Evolutionary conservation across 345 rosid species (phyloP), one percentile per base, ranked within the genome.

Genomic region (Murraya paniculata): DNA sequence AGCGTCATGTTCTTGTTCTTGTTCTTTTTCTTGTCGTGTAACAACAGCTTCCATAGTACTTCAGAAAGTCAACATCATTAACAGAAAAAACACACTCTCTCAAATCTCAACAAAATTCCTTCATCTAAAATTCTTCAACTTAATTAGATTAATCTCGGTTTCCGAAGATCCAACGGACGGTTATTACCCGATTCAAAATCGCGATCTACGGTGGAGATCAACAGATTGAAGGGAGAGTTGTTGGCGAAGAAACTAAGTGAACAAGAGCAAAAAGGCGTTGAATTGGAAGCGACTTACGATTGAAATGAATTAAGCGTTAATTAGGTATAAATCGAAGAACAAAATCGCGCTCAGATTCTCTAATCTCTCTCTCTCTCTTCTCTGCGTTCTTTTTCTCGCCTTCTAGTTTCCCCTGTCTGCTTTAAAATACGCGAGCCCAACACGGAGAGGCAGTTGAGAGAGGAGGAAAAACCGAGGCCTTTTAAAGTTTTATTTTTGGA

Each of bases 11-110:
- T 83, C 58, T 31, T 53, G 57, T 18, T 41, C 50, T 36, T 41
- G 50, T 41, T 74, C 68, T 65, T 57, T 11, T 76, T 84, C 59
- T 58, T 84, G 78, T 76, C 83, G 75, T 83, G 82, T 81, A 82
- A 87, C 82, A 80, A 86, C 78, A 78, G 89, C 81, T 90, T 82
- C 93, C 94, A 90, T 90, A 85, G 75, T 87, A 83, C 84, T 86
- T 88, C 83, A 87, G 50, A 84, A 83, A 88, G 86, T 82, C 85
- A 81, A 81, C 93, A 85, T 88, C 85, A 68, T 77, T 74, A 66
- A 78, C 66, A 77, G 56, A 73, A 33, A 58, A 77, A 48, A 76
- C 72, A 39, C 77, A 19, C 7, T 50, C 58, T 55, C 45, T 38
- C 57, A 1, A 70, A 70, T 72, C 62, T 50, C 58, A 56, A 65